Conservation (phyloP, 441 rosid genomes). For the Brassica balearica region DNA sequence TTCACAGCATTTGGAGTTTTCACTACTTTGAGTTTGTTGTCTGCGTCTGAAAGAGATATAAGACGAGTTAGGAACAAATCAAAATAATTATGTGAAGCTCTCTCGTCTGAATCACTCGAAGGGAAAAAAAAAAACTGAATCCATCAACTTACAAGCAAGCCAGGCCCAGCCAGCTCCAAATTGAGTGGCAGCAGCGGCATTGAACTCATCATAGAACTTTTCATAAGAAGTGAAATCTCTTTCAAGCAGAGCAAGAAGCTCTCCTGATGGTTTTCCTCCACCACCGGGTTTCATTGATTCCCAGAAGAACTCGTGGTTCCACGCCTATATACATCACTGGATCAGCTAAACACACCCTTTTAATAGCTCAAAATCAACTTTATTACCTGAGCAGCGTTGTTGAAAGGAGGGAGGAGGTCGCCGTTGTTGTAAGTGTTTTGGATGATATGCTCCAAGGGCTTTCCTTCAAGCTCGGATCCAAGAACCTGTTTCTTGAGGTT, state of each 20-base stretch:
- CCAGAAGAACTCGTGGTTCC: conserved; percentile 98
- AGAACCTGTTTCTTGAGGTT: conserved; percentile 85
- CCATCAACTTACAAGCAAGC: conserved; percentile 75
- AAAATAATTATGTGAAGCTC: neutral
- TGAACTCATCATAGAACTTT: conserved; percentile 63
- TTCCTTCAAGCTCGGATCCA: conserved; percentile 72
- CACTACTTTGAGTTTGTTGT: conserved; percentile 77
- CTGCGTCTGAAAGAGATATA: conserved; percentile 51
- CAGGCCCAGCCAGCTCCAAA: conserved; percentile 99
- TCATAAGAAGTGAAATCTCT: conserved; percentile 91
- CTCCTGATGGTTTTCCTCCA: conserved; percentile 92
- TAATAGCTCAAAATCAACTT: neutral
- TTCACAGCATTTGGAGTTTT: conserved; percentile 92
- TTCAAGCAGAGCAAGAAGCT: conserved; percentile 74
- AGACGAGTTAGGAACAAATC: conserved; percentile 28
- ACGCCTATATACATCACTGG: conserved; percentile 53
- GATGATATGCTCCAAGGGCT: conserved; percentile 68
- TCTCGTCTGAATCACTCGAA: neutral
- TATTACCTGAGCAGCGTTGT: conserved; percentile 97
- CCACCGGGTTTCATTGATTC: conserved; percentile 93
- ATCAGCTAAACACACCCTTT: conserved; percentile 11
- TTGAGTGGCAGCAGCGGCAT: conserved; percentile 76
- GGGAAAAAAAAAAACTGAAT: neutral
- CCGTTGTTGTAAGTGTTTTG: conserved; percentile 69
- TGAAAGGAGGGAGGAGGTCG: conserved; percentile 80